Conservation (phyloP, 2,329 filamentous ascomycete genomes). For the Nannizziopsis barbatae region DNA sequence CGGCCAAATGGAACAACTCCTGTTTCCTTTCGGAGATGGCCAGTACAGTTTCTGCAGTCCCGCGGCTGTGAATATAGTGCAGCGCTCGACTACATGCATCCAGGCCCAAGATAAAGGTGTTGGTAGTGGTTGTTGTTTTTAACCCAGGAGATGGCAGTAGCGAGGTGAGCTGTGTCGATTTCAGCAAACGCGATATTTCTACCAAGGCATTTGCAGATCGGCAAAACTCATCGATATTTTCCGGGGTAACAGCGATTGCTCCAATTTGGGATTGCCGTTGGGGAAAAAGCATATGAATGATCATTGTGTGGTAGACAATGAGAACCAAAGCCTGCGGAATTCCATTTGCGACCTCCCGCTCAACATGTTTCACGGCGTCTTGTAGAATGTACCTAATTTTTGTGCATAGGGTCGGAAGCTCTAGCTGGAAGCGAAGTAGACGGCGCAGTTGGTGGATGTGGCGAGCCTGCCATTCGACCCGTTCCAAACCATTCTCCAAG, state of each 20-base stretch:
- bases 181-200: constrained; percentile 6
- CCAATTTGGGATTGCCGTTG: constrained; percentile 6
- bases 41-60: constrained; percentile 4
- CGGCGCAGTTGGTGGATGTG: constrained; percentile 11
- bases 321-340: constrained; percentile 8
- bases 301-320: constrained; percentile 11
- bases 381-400: constrained; percentile 9
- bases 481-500: constrained; percentile 5
- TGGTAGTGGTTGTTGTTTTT: constrained; percentile 3
- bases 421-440: constrained; percentile 10
- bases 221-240: constrained; percentile 10
- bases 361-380: constrained; percentile 9
- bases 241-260: constrained; percentile 8
- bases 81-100: constrained; percentile 12
- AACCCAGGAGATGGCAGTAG: constrained; percentile 9
- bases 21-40: constrained; percentile 3
- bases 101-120: constrained; percentile 8
- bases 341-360: constrained; percentile 6
- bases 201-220: constrained; percentile 10
- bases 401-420: constrained; percentile 7
- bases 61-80: constrained; percentile 9
- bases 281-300: constrained; percentile 12
- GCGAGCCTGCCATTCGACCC: constrained; percentile 10
- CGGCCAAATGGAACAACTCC: constrained; percentile 2
- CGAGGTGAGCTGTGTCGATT: constrained; percentile 1